Percentiles rank a stretch among this genome's conserved stretches.
These are phyloP conservation scores for Avena insularis DNA, from an alignment of 176 grass and related monocot genomes.

Conservation along the genomic window DNA sequence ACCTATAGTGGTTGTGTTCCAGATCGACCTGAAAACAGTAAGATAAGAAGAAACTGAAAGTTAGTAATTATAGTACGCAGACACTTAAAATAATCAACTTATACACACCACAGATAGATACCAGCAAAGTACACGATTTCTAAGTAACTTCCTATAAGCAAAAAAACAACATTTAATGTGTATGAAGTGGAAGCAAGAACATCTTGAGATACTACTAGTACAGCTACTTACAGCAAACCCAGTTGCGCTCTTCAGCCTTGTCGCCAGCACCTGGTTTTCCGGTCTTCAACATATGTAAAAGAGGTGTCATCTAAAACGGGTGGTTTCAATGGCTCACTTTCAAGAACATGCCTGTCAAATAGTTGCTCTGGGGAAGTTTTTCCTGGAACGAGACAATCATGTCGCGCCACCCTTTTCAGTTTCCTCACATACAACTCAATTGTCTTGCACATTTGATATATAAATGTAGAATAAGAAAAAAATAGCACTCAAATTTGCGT, in stretches of 20 bases:
- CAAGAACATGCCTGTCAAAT: constrained; percentile 61
- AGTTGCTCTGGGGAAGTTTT: constrained; percentile 60
- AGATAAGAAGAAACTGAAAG: neutral
- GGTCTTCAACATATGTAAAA: constrained; percentile 78
- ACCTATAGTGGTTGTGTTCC: constrained; percentile 91
- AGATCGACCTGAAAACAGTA: constrained; percentile 72
- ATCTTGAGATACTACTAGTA: constrained; percentile 6
- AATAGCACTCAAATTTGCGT: neutral
- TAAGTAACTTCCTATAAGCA: no score
- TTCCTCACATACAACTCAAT: neutral
- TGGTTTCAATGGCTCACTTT: constrained; percentile 65
- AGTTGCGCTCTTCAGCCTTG: constrained; percentile 66
- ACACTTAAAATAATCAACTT: neutral
- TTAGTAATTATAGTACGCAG: constrained; percentile 12
- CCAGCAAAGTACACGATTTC: no score
- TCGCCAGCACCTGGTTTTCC: constrained; percentile 63
- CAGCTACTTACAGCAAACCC: constrained; percentile 83
- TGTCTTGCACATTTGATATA: constrained; percentile 13
- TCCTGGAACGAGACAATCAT: constrained; percentile 57
- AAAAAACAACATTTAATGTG: neutral
- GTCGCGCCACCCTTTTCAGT: constrained; percentile 3
- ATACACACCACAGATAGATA: no score
- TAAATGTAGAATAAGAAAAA: constrained; percentile 27
- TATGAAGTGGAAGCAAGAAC: constrained; percentile 11
- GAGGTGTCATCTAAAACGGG: constrained; percentile 63